Conservation (phyloP, 2,329 filamentous ascomycete species). For the Fusarium foetens region DNA sequence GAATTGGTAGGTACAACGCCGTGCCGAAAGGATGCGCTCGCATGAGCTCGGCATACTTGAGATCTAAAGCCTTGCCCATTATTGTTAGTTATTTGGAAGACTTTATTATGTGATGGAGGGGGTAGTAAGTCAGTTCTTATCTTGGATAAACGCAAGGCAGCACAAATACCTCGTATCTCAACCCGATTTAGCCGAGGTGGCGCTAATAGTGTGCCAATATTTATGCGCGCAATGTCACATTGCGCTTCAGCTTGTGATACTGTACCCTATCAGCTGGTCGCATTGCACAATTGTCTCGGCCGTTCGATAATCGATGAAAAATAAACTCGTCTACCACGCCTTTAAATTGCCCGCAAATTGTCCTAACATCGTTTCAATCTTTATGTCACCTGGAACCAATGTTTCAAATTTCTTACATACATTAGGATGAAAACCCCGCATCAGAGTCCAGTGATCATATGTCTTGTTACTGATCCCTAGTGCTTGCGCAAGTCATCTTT, state of each 20-base stretch:
- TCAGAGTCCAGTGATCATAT: neutral
- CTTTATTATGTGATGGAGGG: neutral
- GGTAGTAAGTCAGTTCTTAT: neutral
- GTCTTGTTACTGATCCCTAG: neutral
- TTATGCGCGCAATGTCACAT: neutral
- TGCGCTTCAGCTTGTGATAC: neutral
- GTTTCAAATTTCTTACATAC: neutral
- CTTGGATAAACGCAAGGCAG: neutral
- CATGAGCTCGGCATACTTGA: neutral
- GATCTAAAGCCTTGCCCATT: neutral
- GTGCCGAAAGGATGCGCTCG: neutral
- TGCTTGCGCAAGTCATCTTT: neutral
- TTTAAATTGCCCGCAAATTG: neutral
- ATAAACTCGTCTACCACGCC: fast-evolving
- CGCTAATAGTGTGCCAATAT: neutral
- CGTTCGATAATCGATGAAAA: neutral
- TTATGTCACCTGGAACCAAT: neutral
- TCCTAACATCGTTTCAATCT: neutral
- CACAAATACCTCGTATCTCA: neutral
- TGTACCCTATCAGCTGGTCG: neutral
- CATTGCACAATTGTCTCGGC: neutral
- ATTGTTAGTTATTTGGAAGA: fast-evolving
- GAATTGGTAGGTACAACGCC: neutral
- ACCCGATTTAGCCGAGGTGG: neutral
- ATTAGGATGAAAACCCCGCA: neutral